Conservation (phyloP, 108 stramenopile species). For the Mayamaea pseudoterrestris region DNA sequence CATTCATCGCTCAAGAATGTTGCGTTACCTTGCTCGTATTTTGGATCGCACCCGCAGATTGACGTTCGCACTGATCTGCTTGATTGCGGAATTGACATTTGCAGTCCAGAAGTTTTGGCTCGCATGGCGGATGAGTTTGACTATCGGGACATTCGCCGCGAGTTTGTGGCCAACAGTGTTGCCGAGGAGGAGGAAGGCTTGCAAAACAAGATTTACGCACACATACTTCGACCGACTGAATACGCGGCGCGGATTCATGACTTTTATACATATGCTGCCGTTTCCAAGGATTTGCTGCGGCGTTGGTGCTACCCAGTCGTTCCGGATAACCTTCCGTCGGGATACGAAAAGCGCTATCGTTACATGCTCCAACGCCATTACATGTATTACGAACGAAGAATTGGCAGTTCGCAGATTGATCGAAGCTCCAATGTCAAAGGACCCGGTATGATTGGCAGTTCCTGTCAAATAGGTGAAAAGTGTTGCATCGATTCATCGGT, state of each 20-base stretch:
- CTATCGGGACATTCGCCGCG: slow-evolving; percentile 76
- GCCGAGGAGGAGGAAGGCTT: slow-evolving; percentile 91
- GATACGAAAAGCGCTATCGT: slow-evolving; percentile 18
- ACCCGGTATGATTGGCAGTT: slow-evolving; percentile 54
- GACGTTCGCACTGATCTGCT: slow-evolving; percentile 67
- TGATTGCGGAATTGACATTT: slow-evolving; percentile 93
- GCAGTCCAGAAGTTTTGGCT: slow-evolving; percentile 94
- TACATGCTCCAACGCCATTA: slow-evolving; percentile 43
- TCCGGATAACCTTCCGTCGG: slow-evolving; percentile 56
- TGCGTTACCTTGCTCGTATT: slow-evolving; percentile 60
- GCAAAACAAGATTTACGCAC: slow-evolving; percentile 83
- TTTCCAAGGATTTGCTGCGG: slow-evolving; percentile 73
- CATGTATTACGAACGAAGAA: slow-evolving; percentile 31
- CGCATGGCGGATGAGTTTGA: slow-evolving; percentile 95
- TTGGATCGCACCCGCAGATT: slow-evolving; percentile 47
- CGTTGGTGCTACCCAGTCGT: slow-evolving; percentile 96
- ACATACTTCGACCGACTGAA: slow-evolving; percentile 47
- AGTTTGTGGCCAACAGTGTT: slow-evolving; percentile 86
- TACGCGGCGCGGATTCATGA: slow-evolving; percentile 86
- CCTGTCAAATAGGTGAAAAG: slow-evolving; percentile 53
- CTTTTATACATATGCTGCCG: slow-evolving; percentile 73
- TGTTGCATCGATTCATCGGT: slow-evolving; percentile 51
- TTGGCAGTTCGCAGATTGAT: slow-evolving; percentile 25
- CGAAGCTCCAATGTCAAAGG: slow-evolving; percentile 43
- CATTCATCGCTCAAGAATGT: slow-evolving; percentile 18